Percentiles rank a stretch among this genome's conserved stretches.
Conservation (phyloP, 805 yeast genomes). For the Cyberlindnera amylophila region DNA sequence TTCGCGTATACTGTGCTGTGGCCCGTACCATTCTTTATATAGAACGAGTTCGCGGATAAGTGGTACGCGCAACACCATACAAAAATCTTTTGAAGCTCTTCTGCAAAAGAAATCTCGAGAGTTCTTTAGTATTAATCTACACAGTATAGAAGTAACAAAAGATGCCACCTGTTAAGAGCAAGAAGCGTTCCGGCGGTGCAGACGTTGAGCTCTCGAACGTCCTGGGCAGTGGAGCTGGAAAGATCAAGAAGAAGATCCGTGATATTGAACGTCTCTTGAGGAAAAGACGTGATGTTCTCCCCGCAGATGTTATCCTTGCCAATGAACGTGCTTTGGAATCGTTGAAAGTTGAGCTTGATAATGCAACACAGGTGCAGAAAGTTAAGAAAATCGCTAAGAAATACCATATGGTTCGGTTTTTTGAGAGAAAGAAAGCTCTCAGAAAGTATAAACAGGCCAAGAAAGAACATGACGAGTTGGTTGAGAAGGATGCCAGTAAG, state of each 20-base stretch:
- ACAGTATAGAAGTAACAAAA: background rate
- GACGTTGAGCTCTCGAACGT: slow-evolving; percentile 28
- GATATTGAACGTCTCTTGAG: slow-evolving; percentile 71
- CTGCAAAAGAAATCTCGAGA: background rate
- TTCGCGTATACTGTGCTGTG: too few relatives aligned
- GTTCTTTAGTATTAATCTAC: background rate
- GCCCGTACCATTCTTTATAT: too few relatives aligned
- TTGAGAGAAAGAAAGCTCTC: slow-evolving; percentile 82
- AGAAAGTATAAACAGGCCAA: slow-evolving; percentile 55
- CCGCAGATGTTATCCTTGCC: slow-evolving; percentile 60
- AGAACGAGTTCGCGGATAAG: background rate
- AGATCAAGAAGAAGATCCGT: slow-evolving; percentile 80
- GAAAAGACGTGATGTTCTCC: slow-evolving; percentile 50
- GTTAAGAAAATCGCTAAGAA: slow-evolving; percentile 57
- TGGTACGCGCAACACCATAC: slow-evolving; percentile 9
- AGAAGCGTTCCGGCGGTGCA: slow-evolving; percentile 9
- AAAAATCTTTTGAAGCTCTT: slow-evolving; percentile 7
- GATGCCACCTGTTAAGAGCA: slow-evolving; percentile 20
- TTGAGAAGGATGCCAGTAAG: slow-evolving; percentile 34
- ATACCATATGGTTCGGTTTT: slow-evolving; percentile 91
- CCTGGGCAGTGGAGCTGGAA: slow-evolving; percentile 41
- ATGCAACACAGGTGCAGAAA: slow-evolving; percentile 40
- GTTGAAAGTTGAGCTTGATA: slow-evolving; percentile 51
- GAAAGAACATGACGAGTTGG: slow-evolving; percentile 29
- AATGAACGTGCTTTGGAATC: slow-evolving; percentile 77